phyloP scores from a whole-genome alignment of 495 filamentous ascomycete genomes.

The Aspergillus ostianus region DNA sequence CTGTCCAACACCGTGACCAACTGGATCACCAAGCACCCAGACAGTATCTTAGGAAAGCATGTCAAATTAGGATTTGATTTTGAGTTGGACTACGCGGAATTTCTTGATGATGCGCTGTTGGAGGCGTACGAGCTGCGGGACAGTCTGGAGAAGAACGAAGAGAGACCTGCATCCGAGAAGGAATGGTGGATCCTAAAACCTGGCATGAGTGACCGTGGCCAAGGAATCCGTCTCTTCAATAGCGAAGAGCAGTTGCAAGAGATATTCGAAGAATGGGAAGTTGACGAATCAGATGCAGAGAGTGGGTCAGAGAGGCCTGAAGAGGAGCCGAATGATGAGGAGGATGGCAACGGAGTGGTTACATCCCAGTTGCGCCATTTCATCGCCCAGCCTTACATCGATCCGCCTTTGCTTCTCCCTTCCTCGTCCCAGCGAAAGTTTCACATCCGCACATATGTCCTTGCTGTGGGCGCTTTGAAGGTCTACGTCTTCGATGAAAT shows the following conservation, averaged over 20 bases:
- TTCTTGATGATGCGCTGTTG: conserved; percentile 85
- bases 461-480: conserved; percentile 70
- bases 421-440: conserved; percentile 75
- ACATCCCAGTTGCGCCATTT: conserved; percentile 95
- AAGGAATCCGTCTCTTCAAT: conserved; percentile 87
- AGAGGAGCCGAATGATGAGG: conserved; percentile 29
- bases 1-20: conserved; percentile 73
- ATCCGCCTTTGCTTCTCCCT: conserved; percentile 77
- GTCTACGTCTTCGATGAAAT: conserved; percentile 88
- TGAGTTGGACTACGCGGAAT: conserved; percentile 95
- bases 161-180: conserved; percentile 44
- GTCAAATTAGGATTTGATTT: conserved; percentile 77
- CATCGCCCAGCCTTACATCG: conserved; percentile 92
- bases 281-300: conserved; percentile 53
- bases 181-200: conserved; percentile 99
- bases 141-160: conserved; percentile 65
- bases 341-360: conserved; percentile 56
- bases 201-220: conserved; percentile 92
- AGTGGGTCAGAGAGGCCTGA: conserved; percentile 33
- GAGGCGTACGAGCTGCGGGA: conserved; percentile 86
- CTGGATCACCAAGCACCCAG: conserved; percentile 80
- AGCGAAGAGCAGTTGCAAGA: conserved; percentile 72
- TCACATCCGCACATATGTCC: conserved; percentile 89
- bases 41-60: conserved; percentile 61
- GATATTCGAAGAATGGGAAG: conserved; percentile 88